Conservation (phyloP, 2,329 filamentous ascomycete species). For the Truncatella angustata region DNA sequence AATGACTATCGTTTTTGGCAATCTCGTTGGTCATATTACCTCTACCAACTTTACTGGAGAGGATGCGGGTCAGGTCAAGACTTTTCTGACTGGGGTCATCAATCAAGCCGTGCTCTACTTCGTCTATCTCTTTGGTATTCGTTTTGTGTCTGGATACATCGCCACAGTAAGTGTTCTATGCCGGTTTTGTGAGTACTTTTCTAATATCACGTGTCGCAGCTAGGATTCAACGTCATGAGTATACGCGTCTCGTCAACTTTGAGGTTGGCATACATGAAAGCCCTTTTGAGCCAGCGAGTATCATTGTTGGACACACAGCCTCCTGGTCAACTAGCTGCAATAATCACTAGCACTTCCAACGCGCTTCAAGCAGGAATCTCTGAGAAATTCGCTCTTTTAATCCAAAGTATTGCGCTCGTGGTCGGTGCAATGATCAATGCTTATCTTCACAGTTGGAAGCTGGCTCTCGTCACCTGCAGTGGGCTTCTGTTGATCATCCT, state of each 20-base stretch:
- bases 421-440: conserved; percentile 53
- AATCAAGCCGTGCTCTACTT: conserved; percentile 60
- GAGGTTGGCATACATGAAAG: conserved; percentile 63
- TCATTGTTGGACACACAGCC: conserved; percentile 66
- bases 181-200: neutral
- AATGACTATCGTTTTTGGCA: conserved; percentile 58
- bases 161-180: conserved; percentile 43
- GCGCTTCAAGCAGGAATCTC: conserved; percentile 62
- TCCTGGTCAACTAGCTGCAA: conserved; percentile 56
- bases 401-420: conserved; percentile 54
- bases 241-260: conserved; percentile 59
- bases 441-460: conserved; percentile 55
- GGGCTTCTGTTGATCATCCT: conserved; percentile 55
- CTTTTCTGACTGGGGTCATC: conserved; percentile 31
- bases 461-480: conserved; percentile 58
- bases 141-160: conserved; percentile 62
- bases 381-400: conserved; percentile 57
- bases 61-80: conserved; percentile 11
- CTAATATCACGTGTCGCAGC: conserved; percentile 27
- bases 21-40: conserved; percentile 47
- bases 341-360: conserved; percentile 63
- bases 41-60: conserved; percentile 19
- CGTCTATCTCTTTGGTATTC: conserved; percentile 68
- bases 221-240: conserved; percentile 59
- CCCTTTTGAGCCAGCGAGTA: conserved; percentile 62